These are phyloP conservation scores for Phytophthora ohioensis DNA, from an alignment of 352 stramenopile species.

Conservation along the genomic window DNA sequence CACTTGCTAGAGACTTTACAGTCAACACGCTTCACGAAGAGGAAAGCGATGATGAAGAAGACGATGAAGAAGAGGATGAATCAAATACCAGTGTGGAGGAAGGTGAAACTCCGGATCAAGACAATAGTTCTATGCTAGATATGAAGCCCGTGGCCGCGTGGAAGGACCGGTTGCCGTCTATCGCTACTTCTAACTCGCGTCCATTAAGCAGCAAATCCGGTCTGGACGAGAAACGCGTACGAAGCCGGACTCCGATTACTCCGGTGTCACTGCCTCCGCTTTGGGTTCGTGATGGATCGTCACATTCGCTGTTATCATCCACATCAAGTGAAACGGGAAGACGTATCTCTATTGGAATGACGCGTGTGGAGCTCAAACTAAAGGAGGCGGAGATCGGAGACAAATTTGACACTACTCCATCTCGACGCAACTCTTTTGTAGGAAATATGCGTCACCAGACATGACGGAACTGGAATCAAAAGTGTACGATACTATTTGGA, in stretches of 20 bases:
- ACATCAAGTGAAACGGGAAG: constrained; percentile 23
- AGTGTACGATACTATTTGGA: background rate
- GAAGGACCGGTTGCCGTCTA: constrained; percentile 29
- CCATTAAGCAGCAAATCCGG: constrained; percentile 19
- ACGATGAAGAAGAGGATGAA: constrained; percentile 5
- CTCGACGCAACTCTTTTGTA: constrained; percentile 34
- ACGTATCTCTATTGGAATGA: constrained; percentile 44
- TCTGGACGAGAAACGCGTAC: constrained; percentile 1
- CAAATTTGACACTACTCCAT: constrained; percentile 44
- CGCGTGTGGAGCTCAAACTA: constrained; percentile 60
- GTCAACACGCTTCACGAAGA: constrained; percentile 20
- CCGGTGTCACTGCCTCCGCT: constrained; percentile 38
- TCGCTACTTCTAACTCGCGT: constrained; percentile 14
- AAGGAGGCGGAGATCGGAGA: constrained; percentile 66
- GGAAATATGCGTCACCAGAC: constrained; percentile 25
- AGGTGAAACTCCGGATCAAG: background rate
- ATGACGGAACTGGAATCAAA: constrained; percentile 12
- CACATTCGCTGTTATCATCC: constrained; percentile 22
- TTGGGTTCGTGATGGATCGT: constrained; percentile 26
- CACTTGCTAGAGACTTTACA: constrained; percentile 20
- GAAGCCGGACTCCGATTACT: constrained; percentile 12
- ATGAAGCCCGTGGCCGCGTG: background rate
- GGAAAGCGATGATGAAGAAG: constrained; percentile 22
- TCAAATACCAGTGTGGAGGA: background rate
- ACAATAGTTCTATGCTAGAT: background rate